Evolutionary conservation across 2,329 filamentous ascomycete genomes (phyloP).

Genomic region (Whalleya microplaca): DNA sequence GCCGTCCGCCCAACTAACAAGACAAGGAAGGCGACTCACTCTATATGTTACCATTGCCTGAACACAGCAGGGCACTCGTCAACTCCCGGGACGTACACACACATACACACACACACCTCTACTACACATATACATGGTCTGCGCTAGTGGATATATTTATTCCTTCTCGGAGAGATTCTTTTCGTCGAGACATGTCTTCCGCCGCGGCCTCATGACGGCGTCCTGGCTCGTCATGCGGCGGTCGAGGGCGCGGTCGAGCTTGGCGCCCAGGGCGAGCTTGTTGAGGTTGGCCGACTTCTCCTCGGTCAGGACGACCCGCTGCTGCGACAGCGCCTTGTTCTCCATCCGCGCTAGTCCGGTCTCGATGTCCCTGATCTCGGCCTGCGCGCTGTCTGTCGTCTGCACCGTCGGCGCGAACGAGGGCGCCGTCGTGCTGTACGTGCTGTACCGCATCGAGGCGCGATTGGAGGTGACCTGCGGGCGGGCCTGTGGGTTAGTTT

Average conservation of each 20-base stretch:
- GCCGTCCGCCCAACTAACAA: neutral
- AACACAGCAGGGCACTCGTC: neutral
- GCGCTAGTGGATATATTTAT: neutral
- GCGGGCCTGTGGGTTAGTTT: neutral
- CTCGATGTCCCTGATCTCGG: conserved; percentile 71
- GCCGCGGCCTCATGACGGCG: conserved; percentile 72
- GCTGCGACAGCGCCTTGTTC: conserved; percentile 81
- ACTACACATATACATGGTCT: no score
- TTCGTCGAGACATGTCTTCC: conserved; percentile 44
- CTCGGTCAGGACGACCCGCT: conserved; percentile 78
- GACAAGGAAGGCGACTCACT: neutral
- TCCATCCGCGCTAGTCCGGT: conserved; percentile 84
- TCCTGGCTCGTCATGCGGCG: conserved; percentile 88
- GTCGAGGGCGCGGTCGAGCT: conserved; percentile 85
- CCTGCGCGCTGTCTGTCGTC: conserved; percentile 58
- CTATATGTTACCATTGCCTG: neutral
- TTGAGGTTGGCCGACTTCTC: conserved; percentile 82
- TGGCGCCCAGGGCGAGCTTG: conserved; percentile 87
- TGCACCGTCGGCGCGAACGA: conserved; percentile 62
- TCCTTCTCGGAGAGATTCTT: conserved; percentile 21
- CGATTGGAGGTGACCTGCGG: conserved; percentile 45
- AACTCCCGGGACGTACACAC: neutral
- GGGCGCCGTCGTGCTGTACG: conserved; percentile 61
- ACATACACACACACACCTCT: no score
- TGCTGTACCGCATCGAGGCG: conserved; percentile 61